Conservation (phyloP, 306 rosid species). For the Casuarina glauca region DNA sequence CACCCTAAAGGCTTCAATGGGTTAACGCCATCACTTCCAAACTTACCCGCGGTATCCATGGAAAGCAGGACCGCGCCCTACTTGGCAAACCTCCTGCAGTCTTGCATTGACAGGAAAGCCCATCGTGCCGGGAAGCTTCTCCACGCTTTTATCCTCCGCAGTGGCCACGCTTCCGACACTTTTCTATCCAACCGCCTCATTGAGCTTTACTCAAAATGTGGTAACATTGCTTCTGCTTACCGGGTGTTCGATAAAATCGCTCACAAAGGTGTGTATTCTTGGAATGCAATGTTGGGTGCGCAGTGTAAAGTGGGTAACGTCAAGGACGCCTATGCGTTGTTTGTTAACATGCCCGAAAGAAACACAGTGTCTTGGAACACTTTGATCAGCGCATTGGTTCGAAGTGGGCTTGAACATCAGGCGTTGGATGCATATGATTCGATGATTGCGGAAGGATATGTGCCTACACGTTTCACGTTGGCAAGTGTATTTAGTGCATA, state of each 20-base stretch:
- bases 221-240: slow-evolving; percentile 35
- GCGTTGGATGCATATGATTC: slow-evolving; percentile 55
- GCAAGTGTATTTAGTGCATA: slow-evolving; percentile 69
- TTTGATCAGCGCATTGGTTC: slow-evolving; percentile 51
- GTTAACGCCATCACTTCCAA: no score
- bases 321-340: slow-evolving; percentile 40
- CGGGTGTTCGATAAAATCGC: slow-evolving; percentile 50
- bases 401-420: slow-evolving; percentile 45
- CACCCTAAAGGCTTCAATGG: no score
- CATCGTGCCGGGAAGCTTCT: slow-evolving; percentile 45
- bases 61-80: slow-evolving; percentile 21
- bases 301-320: slow-evolving; percentile 44
- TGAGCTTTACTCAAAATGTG: slow-evolving; percentile 59
- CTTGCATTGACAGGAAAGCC: slow-evolving; percentile 54
- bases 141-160: slow-evolving; percentile 53
- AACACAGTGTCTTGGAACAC: slow-evolving; percentile 68
- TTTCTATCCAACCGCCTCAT: slow-evolving; percentile 60
- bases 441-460: slow-evolving; percentile 46
- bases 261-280: slow-evolving; percentile 55
- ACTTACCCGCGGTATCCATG: slow-evolving; percentile 15
- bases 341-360: slow-evolving; percentile 62
- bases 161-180: slow-evolving; percentile 37
- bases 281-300: slow-evolving; percentile 63
- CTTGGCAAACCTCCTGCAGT: slow-evolving; percentile 52
- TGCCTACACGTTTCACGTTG: slow-evolving; percentile 60